Evolutionary conservation across 805 yeast species (phyloP), one percentile per base, ranked within the genome.

Genomic region (Yamadazyma sp.): DNA sequence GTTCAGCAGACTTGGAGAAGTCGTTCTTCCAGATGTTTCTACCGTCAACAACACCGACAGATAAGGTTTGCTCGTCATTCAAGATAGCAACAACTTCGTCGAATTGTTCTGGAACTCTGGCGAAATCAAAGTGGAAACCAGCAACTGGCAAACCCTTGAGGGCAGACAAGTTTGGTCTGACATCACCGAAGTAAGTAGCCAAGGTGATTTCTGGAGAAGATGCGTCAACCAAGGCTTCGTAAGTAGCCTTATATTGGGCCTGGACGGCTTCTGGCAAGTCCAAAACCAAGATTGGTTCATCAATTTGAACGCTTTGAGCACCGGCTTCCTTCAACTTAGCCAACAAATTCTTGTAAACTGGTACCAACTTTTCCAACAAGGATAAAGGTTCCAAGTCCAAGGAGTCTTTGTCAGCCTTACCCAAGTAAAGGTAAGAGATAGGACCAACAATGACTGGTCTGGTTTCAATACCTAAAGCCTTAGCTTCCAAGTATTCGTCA

Each of bases 11-110:
- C 72, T 81, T 80, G 60, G 93, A 67, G 62, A 84, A 87, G 77
- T 93, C 84, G 69, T 95, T 84, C 81, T 93, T 93, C 99, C 99
- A 93, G 73, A 93, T 88, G 83, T 93, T 93, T 81, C 99, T 89
- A 74, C 99, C 99, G 60, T 89, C 95, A 60, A 93, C 90, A 57
- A 93, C 79, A 87, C 99, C 99, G 52, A 84, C 96, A 46, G 98
- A 91, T 62, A 93, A 76, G 48, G 75, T 71, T 77, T 93, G 95
- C 50, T 79, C 71, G 48, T 72, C 77, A 51, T 75, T 63, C 43
- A 91, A 70, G 58, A 84, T 73, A 42, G 77, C 71, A 45, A 77
- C 70, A 55, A 86, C 95, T 40, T 80, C 86, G 42, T 87, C 91
- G 52, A 93, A 80, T 78, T 93, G 99, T 69, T 87, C 95, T 60